These are phyloP conservation scores for Magnaporthiopsis poae DNA, from an alignment of 2,329 filamentous ascomycete genomes.

Conservation along the genomic window DNA sequence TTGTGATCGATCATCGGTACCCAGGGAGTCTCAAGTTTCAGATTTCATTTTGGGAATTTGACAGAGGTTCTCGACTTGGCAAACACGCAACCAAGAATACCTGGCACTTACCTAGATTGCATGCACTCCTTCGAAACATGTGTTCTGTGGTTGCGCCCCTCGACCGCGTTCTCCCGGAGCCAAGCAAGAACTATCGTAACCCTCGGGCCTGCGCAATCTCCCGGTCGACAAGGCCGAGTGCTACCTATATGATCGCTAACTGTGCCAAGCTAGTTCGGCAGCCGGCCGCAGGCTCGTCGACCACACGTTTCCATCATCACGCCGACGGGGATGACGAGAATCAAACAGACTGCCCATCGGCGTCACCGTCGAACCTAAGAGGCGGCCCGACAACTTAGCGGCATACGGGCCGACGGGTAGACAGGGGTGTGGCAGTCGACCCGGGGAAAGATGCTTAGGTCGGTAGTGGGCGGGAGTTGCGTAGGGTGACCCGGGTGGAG, in stretches of 20 bases:
- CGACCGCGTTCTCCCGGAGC: too few relatives aligned
- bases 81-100: background rate
- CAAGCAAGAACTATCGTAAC: too few relatives aligned
- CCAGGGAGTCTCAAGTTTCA: background rate
- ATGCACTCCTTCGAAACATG: background rate
- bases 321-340: too few relatives aligned
- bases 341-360: background rate
- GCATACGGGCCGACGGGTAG: background rate
- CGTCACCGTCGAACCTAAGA: background rate
- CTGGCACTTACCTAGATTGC: background rate
- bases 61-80: background rate
- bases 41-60: background rate
- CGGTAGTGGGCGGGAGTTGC: background rate
- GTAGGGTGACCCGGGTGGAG: background rate
- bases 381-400: too few relatives aligned
- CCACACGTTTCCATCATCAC: background rate
- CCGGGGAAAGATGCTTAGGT: too few relatives aligned
- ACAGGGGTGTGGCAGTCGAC: too few relatives aligned
- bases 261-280: background rate
- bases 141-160: background rate
- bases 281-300: background rate
- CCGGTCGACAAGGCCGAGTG: too few relatives aligned
- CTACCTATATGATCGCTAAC: too few relatives aligned
- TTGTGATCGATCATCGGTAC: background rate
- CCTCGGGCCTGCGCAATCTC: too few relatives aligned